Conservation (phyloP, 441 rosid species). For the Aleurites moluccanus region DNA sequence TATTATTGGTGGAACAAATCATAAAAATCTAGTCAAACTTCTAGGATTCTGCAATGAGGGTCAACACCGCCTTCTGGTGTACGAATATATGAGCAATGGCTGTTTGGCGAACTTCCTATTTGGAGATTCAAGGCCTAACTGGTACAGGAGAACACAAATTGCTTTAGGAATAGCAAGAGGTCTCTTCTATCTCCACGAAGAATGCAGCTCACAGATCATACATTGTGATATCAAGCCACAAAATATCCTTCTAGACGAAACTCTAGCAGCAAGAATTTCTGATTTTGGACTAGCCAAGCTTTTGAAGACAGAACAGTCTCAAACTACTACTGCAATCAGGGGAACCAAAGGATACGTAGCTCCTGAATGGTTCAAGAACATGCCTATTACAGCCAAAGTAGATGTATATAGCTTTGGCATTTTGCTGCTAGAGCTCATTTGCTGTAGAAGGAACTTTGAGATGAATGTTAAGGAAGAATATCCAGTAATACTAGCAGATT, state of each 20-base stretch:
- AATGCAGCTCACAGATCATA: slow-evolving; percentile 43
- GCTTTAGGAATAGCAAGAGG: slow-evolving; percentile 43
- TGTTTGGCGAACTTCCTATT: slow-evolving; percentile 33
- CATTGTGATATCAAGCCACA: slow-evolving; percentile 57
- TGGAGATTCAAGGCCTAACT: slow-evolving; percentile 31
- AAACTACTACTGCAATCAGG: slow-evolving; percentile 35
- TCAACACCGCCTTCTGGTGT: slow-evolving; percentile 40
- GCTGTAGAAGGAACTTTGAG: slow-evolving; percentile 32
- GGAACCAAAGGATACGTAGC: slow-evolving; percentile 53
- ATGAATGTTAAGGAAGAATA: not conserved
- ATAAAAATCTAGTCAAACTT: slow-evolving; percentile 50
- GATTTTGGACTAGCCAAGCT: slow-evolving; percentile 59
- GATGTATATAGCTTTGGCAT: slow-evolving; percentile 53
- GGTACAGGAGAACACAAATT: slow-evolving; percentile 36
- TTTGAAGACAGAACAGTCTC: slow-evolving; percentile 27
- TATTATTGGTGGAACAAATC: slow-evolving; percentile 44
- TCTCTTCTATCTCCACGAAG: slow-evolving; percentile 44
- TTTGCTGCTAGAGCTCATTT: slow-evolving; percentile 35
- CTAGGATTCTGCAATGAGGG: slow-evolving; percentile 50
- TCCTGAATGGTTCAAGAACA: slow-evolving; percentile 48
- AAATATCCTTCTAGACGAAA: slow-evolving; percentile 42
- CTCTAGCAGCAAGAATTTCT: slow-evolving; percentile 25
- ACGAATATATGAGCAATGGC: slow-evolving; percentile 51
- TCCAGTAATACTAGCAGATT: slow-evolving; percentile 29
- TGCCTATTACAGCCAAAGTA: slow-evolving; percentile 32